Conservation (phyloP, 2,329 filamentous ascomycete genomes). For the Penicillium sp. region DNA sequence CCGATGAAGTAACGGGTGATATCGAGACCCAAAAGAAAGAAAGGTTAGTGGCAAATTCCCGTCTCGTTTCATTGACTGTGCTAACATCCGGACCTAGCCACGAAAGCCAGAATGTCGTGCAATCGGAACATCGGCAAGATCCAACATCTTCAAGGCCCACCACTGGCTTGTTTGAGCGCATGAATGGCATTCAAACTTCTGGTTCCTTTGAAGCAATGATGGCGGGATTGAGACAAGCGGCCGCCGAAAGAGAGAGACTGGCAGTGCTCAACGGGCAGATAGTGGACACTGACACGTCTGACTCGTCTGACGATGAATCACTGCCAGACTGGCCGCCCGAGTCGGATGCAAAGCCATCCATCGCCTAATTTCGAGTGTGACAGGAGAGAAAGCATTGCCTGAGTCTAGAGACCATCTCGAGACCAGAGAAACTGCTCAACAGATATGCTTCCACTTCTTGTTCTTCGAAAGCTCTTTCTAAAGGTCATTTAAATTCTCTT, state of each 20-base stretch:
- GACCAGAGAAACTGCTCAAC: no score
- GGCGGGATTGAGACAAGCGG: constrained; percentile 1
- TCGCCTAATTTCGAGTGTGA: background rate
- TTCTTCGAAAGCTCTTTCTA: no score
- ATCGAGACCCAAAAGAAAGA: background rate
- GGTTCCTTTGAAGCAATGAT: constrained; percentile 10
- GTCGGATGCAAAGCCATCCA: constrained; percentile 1
- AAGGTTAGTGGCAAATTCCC: background rate
- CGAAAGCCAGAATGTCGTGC: background rate
- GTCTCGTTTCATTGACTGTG: background rate
- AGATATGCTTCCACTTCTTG: no score
- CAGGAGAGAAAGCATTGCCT: background rate
- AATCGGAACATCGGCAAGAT: background rate
- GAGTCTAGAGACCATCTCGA: no score
- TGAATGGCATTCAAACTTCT: constrained; percentile 10
- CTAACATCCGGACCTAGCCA: background rate
- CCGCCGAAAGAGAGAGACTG: constrained; percentile 1
- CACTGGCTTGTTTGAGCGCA: constrained; percentile 9
- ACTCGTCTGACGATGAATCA: constrained; percentile 12
- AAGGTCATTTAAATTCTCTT: no score
- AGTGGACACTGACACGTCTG: background rate
- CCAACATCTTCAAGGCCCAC: constrained; percentile 4
- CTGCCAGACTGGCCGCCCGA: constrained; percentile 2
- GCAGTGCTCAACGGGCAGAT: background rate
- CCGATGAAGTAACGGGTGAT: background rate